phyloP scores from a whole-genome alignment of 2,329 filamentous ascomycete species.

The Aspergillus brunneoviolaceus region DNA sequence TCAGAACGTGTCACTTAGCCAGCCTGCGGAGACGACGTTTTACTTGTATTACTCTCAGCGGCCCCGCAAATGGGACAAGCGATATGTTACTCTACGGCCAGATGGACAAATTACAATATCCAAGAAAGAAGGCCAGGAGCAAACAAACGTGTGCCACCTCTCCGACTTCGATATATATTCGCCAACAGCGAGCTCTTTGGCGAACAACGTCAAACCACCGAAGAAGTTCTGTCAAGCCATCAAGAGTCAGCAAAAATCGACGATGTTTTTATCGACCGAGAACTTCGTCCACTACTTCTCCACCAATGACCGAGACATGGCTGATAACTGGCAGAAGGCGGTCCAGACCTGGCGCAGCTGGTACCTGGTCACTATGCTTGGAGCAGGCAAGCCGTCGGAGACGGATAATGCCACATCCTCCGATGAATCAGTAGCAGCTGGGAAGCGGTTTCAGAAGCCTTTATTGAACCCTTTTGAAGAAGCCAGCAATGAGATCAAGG shows the following conservation, averaged over 20 bases:
- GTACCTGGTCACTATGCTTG: constrained; percentile 77
- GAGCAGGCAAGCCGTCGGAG: constrained; percentile 48
- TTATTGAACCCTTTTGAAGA: constrained; percentile 61
- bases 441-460: constrained; percentile 56
- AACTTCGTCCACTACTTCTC: constrained; percentile 93
- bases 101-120: constrained; percentile 71
- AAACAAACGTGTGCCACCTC: constrained; percentile 72
- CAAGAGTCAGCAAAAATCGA: constrained; percentile 87
- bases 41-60: constrained; percentile 78
- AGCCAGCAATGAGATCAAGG: constrained; percentile 28
- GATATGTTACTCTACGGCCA: constrained; percentile 69
- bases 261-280: constrained; percentile 75
- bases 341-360: constrained; percentile 86
- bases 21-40: constrained; percentile 66
- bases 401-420: constrained; percentile 15
- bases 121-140: constrained; percentile 74
- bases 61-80: constrained; percentile 85
- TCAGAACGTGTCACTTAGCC: constrained; percentile 60
- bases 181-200: constrained; percentile 66
- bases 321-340: constrained; percentile 66
- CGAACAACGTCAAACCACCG: constrained; percentile 74
- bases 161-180: constrained; percentile 92
- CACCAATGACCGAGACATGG: constrained; percentile 68
- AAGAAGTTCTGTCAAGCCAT: constrained; percentile 84
- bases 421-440: constrained; percentile 13